Base-by-base conservation (phyloP, 495 filamentous ascomycete species). In the Peziza echinospora region DNA sequence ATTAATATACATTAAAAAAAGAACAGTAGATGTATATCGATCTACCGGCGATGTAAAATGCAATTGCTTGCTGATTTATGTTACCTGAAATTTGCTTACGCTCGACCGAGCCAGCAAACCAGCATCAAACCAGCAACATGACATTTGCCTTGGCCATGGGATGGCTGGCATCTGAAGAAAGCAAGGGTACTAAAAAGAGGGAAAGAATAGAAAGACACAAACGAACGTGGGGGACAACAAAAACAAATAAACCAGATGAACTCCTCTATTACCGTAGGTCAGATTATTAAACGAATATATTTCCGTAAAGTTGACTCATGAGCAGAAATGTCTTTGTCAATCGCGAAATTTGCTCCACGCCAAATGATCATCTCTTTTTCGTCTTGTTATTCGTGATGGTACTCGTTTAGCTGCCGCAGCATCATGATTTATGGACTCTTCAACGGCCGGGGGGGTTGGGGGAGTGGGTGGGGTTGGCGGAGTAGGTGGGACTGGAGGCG, bases 401-500 rank as follows among this genome's bases (percentile, higher is more conserved):
- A 21, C 5, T 43, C 16, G n/a, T 43, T 22, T 11, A 11, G 21
- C 41, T 10, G 41, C n/a, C n/a, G 41, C 21, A n/a, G n/a, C n/a
- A n/a, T n/a, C n/a, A n/a, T 10, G n/a, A 2, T 21, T 13, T 11
- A 43, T 19, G n/a, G 1, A 22, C 41, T 2, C 22, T 11, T 43
- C 6, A 2, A 17, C 13, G 3, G 19, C 3, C 19, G 30, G 30
- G 3, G 30, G 19, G 2, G 19, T 37, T 6, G 30, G 30, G 19
- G 30, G 30, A 3, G 4, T 9, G 41, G 41, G 41, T 43, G 41
- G 21, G n/a, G 16, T 43, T 43, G 10, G 16, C n/a, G 16, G 16
- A 11, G n/a, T 43, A 17, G n/a, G 43, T 26, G 51, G 56, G 6
- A 51, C 25, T 21, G 43, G 37, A 3, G 51, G 46, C 24, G 46